phyloP scores from a whole-genome alignment of 768 basidiomycete species.

The Lepiota brunneoincarnata region DNA sequence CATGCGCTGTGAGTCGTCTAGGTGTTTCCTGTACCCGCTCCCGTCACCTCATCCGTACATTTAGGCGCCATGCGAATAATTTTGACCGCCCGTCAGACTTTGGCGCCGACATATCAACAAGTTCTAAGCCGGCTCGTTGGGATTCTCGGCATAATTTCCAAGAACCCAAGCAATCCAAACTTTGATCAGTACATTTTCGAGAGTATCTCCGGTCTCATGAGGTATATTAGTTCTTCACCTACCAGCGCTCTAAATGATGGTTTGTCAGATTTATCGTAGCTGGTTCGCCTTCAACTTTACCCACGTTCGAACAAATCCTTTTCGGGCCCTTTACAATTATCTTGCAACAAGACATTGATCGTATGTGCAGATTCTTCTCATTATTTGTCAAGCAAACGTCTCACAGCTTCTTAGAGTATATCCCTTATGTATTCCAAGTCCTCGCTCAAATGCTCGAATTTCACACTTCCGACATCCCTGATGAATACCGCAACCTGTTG shows the following conservation, averaged over 20 bases:
- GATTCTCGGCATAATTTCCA: slow-evolving; percentile 85
- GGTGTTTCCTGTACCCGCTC: not conserved
- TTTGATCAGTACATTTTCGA: slow-evolving; percentile 99
- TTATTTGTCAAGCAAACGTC: not conserved
- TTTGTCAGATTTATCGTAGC: slow-evolving; percentile 71
- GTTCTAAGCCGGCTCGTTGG: slow-evolving; percentile 72
- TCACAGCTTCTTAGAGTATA: slow-evolving; percentile 65
- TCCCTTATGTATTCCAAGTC: slow-evolving; percentile 97
- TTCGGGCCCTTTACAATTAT: slow-evolving; percentile 89
- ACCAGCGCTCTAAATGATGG: slow-evolving; percentile 1
- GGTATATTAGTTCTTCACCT: slow-evolving; percentile 38
- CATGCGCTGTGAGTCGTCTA: slow-evolving; percentile 82
- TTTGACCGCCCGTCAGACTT: slow-evolving; percentile 78
- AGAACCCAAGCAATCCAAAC: slow-evolving; percentile 95
- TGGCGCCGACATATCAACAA: slow-evolving; percentile 65
- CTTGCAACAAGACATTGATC: slow-evolving; percentile 89
- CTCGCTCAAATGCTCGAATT: slow-evolving; percentile 93
- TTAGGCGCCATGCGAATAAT: slow-evolving; percentile 92
- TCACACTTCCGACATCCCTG: slow-evolving; percentile 63
- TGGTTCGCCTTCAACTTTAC: slow-evolving; percentile 61
- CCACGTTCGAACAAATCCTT: slow-evolving; percentile 75
- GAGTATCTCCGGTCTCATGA: slow-evolving; percentile 89
- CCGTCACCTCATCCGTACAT: not conserved
- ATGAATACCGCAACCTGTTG: slow-evolving; percentile 75
- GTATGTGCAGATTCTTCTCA: slow-evolving; percentile 39